phyloP scores from a whole-genome alignment of 129 eudicot genomes.

The Centella asiatica region DNA sequence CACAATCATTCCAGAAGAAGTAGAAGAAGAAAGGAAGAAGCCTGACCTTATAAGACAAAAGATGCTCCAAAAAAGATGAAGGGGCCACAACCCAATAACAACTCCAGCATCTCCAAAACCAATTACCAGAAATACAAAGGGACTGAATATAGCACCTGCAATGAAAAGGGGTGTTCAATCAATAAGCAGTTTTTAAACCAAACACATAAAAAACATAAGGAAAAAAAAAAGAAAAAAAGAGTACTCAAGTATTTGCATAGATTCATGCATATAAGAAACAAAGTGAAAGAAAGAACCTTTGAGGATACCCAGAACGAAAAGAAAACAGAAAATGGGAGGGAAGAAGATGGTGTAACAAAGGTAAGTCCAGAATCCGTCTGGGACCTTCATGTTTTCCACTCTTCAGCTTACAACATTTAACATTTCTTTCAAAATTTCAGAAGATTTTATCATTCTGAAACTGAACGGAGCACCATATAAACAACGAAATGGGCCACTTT shows the following conservation, averaged over 20 bases:
- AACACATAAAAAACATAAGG: too few relatives aligned
- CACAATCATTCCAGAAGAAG: neutral
- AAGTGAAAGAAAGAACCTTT: constrained; percentile 15
- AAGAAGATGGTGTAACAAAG: constrained; percentile 19
- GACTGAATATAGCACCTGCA: constrained; percentile 24
- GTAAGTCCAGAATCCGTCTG: constrained; percentile 5
- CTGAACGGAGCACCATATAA: too few relatives aligned
- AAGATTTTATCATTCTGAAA: too few relatives aligned
- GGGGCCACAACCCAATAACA: constrained; percentile 20
- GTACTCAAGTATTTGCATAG: neutral
- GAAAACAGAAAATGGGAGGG: constrained; percentile 20
- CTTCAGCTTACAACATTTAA: neutral
- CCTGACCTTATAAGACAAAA: constrained; percentile 18
- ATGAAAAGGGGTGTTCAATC: neutral
- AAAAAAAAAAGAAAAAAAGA: too few relatives aligned
- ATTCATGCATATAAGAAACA: neutral
- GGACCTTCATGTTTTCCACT: neutral
- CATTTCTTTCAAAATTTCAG: too few relatives aligned
- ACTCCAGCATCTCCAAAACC: constrained; percentile 20
- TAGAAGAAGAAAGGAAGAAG: neutral
- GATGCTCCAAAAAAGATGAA: constrained; percentile 25
- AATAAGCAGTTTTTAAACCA: neutral
- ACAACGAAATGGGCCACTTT: too few relatives aligned
- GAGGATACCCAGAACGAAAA: constrained; percentile 17
- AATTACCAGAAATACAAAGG: constrained; percentile 18